Evolutionary conservation across 495 filamentous ascomycete species (phyloP), one percentile per base, ranked within the genome.

Genomic region (Oleoguttula mirabilis): DNA sequence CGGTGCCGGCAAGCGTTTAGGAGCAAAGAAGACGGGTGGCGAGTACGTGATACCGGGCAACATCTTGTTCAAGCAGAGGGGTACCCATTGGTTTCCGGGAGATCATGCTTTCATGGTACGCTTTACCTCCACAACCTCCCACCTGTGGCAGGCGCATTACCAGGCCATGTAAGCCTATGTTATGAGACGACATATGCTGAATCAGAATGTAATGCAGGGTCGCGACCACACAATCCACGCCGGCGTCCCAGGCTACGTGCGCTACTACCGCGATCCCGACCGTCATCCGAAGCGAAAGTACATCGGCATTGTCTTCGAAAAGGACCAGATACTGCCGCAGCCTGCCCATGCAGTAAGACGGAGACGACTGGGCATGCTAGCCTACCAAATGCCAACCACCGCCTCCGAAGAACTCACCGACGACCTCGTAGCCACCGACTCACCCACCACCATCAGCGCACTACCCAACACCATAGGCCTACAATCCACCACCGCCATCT

Each of bases 151-250:
- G n/a, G n/a, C n/a, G n/a, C n/a, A n/a, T n/a, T n/a, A n/a, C n/a
- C n/a, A n/a, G n/a, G n/a, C n/a, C n/a, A n/a, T n/a, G n/a, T n/a
- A n/a, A n/a, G n/a, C n/a, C n/a, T n/a, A n/a, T n/a, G n/a, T n/a
- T n/a, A n/a, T n/a, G n/a, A n/a, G n/a, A n/a, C n/a, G n/a, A n/a
- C n/a, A n/a, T n/a, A n/a, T n/a, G n/a, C n/a, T n/a, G n/a, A n/a
- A n/a, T n/a, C n/a, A 44, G 10, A 8, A 15, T 31, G 22, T 21
- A 10, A 1, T 11, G 28, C 33, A 52, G 49, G 90, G 90, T 11
- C 77, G 88, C n/a, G 88, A 96, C 64, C 90, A 94, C 69, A 95
- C 88, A 22, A 94, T 99, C 66, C 94, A 82, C 60, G 83, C 90
- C 27, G 73, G 73, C 23, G 68, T 79, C 24, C 66, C 80, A 10